A percentile compares a stretch with the other conserved stretches of the same genome.
phyloP scores from a whole-genome alignment of 352 stramenopile genomes.

The Peronospora belbahrii region DNA sequence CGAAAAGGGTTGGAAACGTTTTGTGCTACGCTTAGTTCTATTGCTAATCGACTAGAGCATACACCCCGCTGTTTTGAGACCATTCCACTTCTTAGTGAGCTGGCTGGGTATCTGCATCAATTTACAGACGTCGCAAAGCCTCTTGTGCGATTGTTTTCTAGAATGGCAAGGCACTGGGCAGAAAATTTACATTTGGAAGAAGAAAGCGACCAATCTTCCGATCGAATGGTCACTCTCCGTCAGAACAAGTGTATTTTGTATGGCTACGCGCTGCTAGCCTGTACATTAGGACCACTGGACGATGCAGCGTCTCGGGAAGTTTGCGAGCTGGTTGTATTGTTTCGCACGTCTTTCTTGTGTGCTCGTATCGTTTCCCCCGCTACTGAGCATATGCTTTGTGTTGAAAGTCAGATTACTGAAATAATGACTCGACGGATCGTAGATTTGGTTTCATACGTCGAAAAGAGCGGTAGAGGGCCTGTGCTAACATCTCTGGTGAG shows the following conservation, averaged over 20 bases:
- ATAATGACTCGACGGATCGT: conserved; percentile 30
- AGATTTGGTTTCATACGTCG: conserved; percentile 10
- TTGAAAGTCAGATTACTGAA: conserved; percentile 22
- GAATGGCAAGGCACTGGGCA: conserved; percentile 30
- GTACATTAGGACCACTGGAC: conserved; percentile 12
- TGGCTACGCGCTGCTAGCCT: conserved; percentile 31
- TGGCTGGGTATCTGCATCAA: no score
- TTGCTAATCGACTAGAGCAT: no score
- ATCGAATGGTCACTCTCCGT: conserved; percentile 13
- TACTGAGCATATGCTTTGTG: conserved; percentile 9
- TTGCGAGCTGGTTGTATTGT: conserved; percentile 40
- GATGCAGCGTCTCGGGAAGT: conserved; percentile 18
- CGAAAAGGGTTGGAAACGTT: no score
- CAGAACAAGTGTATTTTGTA: conserved; percentile 40
- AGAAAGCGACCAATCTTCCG: conserved; percentile 1
- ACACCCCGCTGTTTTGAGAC: no score
- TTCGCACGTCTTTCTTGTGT: conserved; percentile 28
- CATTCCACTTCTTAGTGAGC: no score
- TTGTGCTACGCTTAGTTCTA: no score
- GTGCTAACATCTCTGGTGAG: conserved; percentile 19
- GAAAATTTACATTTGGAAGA: conserved; percentile 6
- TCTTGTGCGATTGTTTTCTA: conserved; percentile 18
- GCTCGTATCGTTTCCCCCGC: conserved; percentile 15
- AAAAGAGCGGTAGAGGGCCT: neutral
- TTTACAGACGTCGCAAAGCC: neutral